Evolutionary conservation across 768 basidiomycete genomes (phyloP), one percentile per base, ranked within the genome.

Genomic region (Tylopilus balloui): DNA sequence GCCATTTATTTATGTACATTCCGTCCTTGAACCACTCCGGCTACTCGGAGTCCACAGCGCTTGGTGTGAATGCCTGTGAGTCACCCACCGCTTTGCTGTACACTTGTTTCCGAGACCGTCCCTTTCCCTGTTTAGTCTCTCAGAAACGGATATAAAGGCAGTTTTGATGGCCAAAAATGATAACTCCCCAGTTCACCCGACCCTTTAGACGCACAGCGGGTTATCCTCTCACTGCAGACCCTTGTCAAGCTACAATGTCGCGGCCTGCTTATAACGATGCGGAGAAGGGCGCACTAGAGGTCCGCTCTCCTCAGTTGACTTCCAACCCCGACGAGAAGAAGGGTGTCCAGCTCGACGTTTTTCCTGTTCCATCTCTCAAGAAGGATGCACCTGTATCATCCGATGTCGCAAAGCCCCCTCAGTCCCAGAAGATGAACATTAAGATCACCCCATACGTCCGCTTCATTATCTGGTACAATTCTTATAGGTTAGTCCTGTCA

Each of bases 391-490:
- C 68, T 15, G 59, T 71, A 9, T 54, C 66, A 14, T 68, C 65
- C 21, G 65, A 61, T n/a, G 54, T 67, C 20, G 69, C 61, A 27
- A 73, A 71, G 56, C 62, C 66, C 38, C 67, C 69, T 47, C 48
- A 71, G 40, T 72, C 75, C 39, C 60, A 73, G 28, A 83, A 79
- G 72, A 76, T 74, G 64, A 77, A 80, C 60, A 74, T 74, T 1
- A 78, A 73, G n/a, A n/a, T n/a, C n/a, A n/a, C n/a, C n/a, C n/a
- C n/a, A 50, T 83, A 81, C 72, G 75, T 83, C 31, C 63, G 73
- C 40, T 80, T 81, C 63, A 75, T 75, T 48, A 65, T 88, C 21
- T 90, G 88, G 88, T 89, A 83, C 66, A 86, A 91, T 58, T 83
- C 81, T 0, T 90, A 91, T 60, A 73, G 85, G 87, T 83, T 50